Percentiles rank a stretch among this genome's conserved stretches.
phyloP scores from a whole-genome alignment of 352 stramenopile genomes.

The Aphanomyces stellatus region DNA sequence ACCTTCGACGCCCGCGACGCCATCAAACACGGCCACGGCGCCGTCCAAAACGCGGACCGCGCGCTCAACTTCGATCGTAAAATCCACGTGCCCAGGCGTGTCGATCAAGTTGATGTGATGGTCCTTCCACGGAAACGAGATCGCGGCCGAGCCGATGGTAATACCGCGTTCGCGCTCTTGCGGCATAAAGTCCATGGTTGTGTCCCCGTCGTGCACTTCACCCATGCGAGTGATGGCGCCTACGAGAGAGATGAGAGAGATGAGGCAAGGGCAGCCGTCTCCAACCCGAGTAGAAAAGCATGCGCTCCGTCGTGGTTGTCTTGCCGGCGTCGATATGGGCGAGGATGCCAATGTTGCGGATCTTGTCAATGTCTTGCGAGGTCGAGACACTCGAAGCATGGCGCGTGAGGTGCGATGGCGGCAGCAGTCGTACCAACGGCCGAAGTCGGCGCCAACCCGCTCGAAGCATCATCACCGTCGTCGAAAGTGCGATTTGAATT shows the following conservation, averaged over 20 bases:
- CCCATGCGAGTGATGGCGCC: constrained; percentile 52
- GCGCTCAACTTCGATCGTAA: constrained; percentile 98
- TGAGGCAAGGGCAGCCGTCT: too few relatives aligned
- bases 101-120: constrained; percentile 98
- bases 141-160: constrained; percentile 96
- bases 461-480: background rate
- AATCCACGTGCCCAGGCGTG: constrained; percentile 99
- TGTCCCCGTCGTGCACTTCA: constrained; percentile 68
- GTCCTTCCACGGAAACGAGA: constrained; percentile 92
- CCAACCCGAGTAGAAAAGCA: constrained; percentile 96
- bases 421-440: too few relatives aligned
- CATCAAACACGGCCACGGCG: constrained; percentile 95
- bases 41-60: constrained; percentile 98
- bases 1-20: constrained; percentile 94
- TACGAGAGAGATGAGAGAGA: constrained; percentile 72
- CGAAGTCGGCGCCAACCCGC: background rate
- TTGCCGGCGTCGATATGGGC: constrained; percentile 99
- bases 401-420: background rate
- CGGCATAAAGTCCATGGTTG: constrained; percentile 76
- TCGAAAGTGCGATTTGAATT: background rate
- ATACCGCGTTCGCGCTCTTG: constrained; percentile 97
- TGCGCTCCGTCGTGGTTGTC: constrained; percentile 98
- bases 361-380: constrained; percentile 15
- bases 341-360: constrained; percentile 98
- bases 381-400: background rate